Evolutionary conservation across 352 stramenopile genomes (phyloP).

Genomic region (Pythium insidiosum): DNA sequence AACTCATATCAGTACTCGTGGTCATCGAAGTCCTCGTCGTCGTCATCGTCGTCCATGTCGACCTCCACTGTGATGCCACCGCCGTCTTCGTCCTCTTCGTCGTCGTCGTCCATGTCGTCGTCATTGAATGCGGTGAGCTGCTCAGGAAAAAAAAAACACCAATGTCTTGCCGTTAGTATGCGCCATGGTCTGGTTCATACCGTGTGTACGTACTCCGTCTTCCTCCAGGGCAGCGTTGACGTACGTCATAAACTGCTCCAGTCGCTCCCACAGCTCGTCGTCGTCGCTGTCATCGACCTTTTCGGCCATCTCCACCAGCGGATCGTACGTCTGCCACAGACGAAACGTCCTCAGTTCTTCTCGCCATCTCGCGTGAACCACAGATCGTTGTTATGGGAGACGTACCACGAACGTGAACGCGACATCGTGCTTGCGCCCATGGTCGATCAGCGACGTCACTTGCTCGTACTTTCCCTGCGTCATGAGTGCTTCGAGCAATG

Average conservation of each 20-base stretch:
- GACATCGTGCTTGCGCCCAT: slow-evolving; percentile 36
- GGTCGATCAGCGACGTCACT: slow-evolving; percentile 39
- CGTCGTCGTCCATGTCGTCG: slow-evolving; percentile 10
- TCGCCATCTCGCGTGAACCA: too few species aligned
- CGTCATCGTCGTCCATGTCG: slow-evolving; percentile 18
- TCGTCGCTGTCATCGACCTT: slow-evolving; percentile 32
- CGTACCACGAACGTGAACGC: slow-evolving; percentile 43
- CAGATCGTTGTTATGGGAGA: too few species aligned
- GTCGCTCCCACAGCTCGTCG: slow-evolving; percentile 19
- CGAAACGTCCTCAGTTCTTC: too few species aligned
- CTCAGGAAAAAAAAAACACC: neutral
- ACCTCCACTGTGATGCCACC: slow-evolving; percentile 14
- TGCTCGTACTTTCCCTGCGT: slow-evolving; percentile 33
- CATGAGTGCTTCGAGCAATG: slow-evolving; percentile 41
- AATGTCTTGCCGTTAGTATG: too few species aligned
- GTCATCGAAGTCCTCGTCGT: slow-evolving; percentile 28
- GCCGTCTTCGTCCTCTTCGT: slow-evolving; percentile 22
- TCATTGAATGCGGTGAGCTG: slow-evolving; percentile 9
- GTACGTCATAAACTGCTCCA: slow-evolving; percentile 53
- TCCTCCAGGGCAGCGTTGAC: slow-evolving; percentile 41
- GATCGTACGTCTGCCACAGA: slow-evolving; percentile 58
- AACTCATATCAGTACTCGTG: slow-evolving; percentile 1
- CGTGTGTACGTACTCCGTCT: slow-evolving; percentile 28
- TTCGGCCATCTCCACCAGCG: slow-evolving; percentile 43
- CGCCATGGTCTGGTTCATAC: too few species aligned